phyloP scores from a whole-genome alignment of 2,329 filamentous ascomycete species.

The Pseudogymnoascus sp. region DNA sequence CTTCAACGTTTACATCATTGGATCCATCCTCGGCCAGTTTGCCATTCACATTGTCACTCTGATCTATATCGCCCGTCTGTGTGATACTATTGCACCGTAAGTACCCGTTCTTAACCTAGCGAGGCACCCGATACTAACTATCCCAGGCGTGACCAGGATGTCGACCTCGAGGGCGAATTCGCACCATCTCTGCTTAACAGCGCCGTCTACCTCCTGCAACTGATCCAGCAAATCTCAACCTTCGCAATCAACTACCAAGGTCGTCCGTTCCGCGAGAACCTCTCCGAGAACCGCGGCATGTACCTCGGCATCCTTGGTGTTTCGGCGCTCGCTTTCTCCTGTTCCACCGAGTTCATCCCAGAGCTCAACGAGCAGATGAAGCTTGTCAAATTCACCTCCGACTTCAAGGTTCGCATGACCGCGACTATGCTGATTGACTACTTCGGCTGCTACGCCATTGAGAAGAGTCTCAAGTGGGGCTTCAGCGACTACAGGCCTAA shows the following conservation, averaged over 20 bases:
- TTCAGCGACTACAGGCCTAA: conserved; percentile 92
- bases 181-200: conserved; percentile 89
- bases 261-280: conserved; percentile 90
- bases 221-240: conserved; percentile 98
- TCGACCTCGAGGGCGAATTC: conserved; percentile 95
- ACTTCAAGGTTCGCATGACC: conserved; percentile 87
- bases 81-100: conserved; percentile 78
- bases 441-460: conserved; percentile 76
- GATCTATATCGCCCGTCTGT: conserved; percentile 87
- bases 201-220: conserved; percentile 90
- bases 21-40: conserved; percentile 94
- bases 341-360: conserved; percentile 89
- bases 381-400: conserved; percentile 78
- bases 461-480: conserved; percentile 72
- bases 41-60: conserved; percentile 90
- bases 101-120: conserved; percentile 30
- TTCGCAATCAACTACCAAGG: conserved; percentile 99
- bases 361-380: conserved; percentile 92
- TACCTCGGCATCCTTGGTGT: conserved; percentile 93
- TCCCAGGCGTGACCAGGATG: conserved; percentile 46
- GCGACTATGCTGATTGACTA: conserved; percentile 83
- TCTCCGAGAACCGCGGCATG: conserved; percentile 95
- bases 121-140: conserved; percentile 20
- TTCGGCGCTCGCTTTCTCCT: conserved; percentile 83
- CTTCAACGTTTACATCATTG: conserved; percentile 98